These are phyloP conservation scores for Nepenthes gracilis DNA, from an alignment of 148 eudicot species.

Conservation along the genomic window DNA sequence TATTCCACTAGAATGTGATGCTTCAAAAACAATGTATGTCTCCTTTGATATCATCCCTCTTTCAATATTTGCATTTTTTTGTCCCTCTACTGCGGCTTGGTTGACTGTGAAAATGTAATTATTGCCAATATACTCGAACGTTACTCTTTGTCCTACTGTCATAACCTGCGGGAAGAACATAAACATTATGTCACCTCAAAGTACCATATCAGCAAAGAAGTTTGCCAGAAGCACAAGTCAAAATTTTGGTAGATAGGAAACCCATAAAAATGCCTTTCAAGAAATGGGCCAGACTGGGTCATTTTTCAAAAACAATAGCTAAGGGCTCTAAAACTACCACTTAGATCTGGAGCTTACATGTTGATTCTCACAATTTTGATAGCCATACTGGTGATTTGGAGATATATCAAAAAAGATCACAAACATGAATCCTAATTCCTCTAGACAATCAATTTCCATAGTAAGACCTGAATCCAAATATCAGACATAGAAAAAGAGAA, in stretches of 20 bases:
- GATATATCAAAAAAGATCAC: no score
- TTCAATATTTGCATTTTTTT: constrained; percentile 45
- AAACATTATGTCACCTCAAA: no score
- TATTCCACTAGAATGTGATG: constrained; percentile 80
- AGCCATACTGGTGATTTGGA: no score
- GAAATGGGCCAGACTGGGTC: constrained; percentile 5
- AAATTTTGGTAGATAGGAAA: constrained; percentile 10
- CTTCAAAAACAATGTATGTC: constrained; percentile 82
- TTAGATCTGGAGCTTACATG: constrained; percentile 1
- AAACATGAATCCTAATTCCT: background rate
- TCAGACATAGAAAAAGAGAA: background rate
- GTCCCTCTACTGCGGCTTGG: constrained; percentile 72
- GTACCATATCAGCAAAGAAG: background rate
- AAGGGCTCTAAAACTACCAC: background rate
- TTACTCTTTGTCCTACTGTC: constrained; percentile 80
- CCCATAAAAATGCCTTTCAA: constrained; percentile 8
- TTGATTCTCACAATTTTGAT: background rate
- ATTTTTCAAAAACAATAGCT: background rate
- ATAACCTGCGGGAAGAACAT: constrained; percentile 46
- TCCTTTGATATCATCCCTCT: constrained; percentile 78
- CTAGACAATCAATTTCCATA: constrained; percentile 5
- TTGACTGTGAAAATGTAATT: constrained; percentile 61
- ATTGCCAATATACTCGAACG: constrained; percentile 81
- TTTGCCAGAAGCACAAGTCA: background rate
- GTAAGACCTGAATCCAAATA: constrained; percentile 1